Evolutionary conservation across 2,329 filamentous ascomycete species (phyloP), one percentile per base, ranked within the genome.

Genomic region (Talaromyces sp.): DNA sequence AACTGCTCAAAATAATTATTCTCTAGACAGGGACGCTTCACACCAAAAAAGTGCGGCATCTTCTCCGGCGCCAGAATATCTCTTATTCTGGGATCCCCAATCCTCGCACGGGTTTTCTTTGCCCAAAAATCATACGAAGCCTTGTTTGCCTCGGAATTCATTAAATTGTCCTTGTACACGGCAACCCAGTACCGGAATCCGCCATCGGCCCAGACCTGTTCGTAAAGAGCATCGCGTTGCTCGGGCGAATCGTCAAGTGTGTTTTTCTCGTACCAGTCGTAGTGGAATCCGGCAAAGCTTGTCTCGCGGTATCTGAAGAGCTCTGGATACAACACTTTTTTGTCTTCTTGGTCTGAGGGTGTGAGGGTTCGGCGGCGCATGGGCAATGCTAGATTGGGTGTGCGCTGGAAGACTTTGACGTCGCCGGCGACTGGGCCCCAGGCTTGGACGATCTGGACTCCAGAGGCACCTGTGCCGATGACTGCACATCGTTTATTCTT

Each of bases 401-500:
- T 89, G 8, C 87, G 82, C 66, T 89, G 86, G 69, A 89, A 89
- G 40, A 90, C 84, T 2, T 76, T 80, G 1, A 90, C 65, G 0
- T 82, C 72, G 3, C 78, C 80, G 0, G 81, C 85, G 5, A 76
- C 69, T 1, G 82, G 82, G 1, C 82, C 84, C 71, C 83, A 83
- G 57, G 85, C 85, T 65, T 90, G 87, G 0, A 83, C 76, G 5
- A 86, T 76, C 67, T 86, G 84, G 3, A 83, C 79, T 0, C 80
- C 84, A 6, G 81, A 82, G 50, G 82, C 83, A 1, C 84, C 84
- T 54, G 75, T 84, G 16, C 84, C 85, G 56, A 87, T 80, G n/a
- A 86, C 69, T 5, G 79, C 79, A 28, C 85, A 81, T 9, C 74
- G 73, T 64, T 83, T 83, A 30, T 73, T 79, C 1, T 68, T 68